Base-by-base conservation (phyloP, 441 rosid genomes). In the Erysimum cheiri region DNA sequence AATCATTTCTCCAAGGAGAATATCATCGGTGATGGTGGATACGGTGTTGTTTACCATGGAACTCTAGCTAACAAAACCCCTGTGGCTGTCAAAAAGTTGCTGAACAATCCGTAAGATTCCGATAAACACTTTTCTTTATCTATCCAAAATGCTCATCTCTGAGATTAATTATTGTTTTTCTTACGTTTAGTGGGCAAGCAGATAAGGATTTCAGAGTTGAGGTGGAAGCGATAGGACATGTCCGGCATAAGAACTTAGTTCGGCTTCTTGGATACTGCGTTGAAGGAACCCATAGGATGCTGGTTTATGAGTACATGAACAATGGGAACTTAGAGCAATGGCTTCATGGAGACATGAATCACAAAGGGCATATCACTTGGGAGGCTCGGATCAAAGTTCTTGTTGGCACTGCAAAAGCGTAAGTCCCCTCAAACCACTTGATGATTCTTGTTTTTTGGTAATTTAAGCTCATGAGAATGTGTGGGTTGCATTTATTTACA, bases 271-370 rank as follows among this genome's bases (percentile, higher is more conserved):
- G 95, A 9, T 88, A 88, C 62, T 88, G 95, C 60, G 81, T 88
- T 17, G 92, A 88, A 79, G 95, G 95, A 64, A 89, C 89, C 10
- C 90, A 85, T 19, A 89, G 95, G 87, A 47, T 89, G 71, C 69
- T 89, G 78, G 95, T 89, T 43, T 89, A 89, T 37, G 92, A 89
- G 82, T 89, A 81, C 56, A 84, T 87, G 76, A 87, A 83, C 83
- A 89, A 89, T 61, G 95, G 95, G 33, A 89, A 89, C 80, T 80
- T 89, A 63, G 95, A 89, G 79, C 90, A 89, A 54, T 89, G 95
- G 95, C 89, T 87, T 32, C 89, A 83, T 11, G 95, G 95, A 61
- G 95, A 84, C 66, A 82, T 82, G 88, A 72, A 28, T 53, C 84
- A 85, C 65, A 71, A 73, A 53, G 90, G 95, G 22, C 78, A 84